Percentiles rank a stretch among this genome's conserved stretches.
Evolutionary conservation across 495 filamentous ascomycete species (phyloP).

Genomic region (Lepraria neglecta): DNA sequence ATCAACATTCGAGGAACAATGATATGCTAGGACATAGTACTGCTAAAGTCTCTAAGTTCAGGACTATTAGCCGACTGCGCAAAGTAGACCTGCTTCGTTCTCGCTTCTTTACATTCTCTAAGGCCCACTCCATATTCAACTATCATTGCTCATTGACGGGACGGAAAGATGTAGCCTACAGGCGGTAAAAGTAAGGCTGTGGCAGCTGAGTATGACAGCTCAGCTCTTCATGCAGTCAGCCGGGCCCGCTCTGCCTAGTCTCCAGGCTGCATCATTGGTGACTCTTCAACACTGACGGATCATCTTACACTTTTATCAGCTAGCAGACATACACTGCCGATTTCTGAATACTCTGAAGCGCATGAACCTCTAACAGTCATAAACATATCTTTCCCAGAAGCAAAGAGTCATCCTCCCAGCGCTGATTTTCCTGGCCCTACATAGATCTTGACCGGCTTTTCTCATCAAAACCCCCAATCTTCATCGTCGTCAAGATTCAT

Average conservation of each 20-base stretch:
- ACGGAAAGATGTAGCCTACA: not conserved
- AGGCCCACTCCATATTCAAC: not conserved
- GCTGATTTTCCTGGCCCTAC: not conserved
- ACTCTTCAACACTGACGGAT: conserved; percentile 3
- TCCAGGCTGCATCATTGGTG: conserved; percentile 11
- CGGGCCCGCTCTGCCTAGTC: conserved; percentile 1
- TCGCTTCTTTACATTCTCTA: not conserved
- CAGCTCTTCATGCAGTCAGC: not conserved
- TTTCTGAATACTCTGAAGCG: too few relatives aligned
- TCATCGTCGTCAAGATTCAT: not conserved
- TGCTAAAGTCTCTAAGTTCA: not conserved
- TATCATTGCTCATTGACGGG: not conserved
- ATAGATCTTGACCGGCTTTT: conserved; percentile 1
- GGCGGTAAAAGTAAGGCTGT: conserved; percentile 8
- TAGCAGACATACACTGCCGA: too few relatives aligned
- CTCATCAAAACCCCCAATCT: not conserved
- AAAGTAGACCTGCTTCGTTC: not conserved
- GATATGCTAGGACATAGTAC: too few relatives aligned
- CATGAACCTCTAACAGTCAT: too few relatives aligned
- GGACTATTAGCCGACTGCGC: not conserved
- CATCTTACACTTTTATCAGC: not conserved
- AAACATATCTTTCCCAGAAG: not conserved
- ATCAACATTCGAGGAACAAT: not conserved
- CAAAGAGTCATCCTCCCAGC: not conserved
- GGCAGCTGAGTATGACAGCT: not conserved